Evolutionary conservation across 1,139 yeast genomes (phyloP), one percentile per base, ranked within the genome.

Genomic region (Suhomyces bokatorum): DNA sequence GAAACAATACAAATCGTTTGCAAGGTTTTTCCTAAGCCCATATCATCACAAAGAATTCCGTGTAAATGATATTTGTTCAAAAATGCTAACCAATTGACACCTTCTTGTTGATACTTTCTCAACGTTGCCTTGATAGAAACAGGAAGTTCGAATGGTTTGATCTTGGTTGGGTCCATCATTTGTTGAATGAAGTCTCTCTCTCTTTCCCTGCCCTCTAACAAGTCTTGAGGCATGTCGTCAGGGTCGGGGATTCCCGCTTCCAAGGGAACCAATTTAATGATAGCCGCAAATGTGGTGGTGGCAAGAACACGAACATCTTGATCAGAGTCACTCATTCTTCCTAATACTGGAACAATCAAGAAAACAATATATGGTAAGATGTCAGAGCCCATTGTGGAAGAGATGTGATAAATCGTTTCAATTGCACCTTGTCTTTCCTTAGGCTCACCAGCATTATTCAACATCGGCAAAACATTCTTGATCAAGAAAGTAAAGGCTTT

Each of bases 221-320:
- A 74, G 43, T 87, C 91, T 47, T 76, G 75, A 1, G 99, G 95
- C 85, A 95, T 83, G 50, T 91, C 96, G 44, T 82, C 85, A 1
- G 99, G 99, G 64, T 93, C 97, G 1, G 96, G 93, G 38, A 95
- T 91, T 59, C 99, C 99, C 7, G 96, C 95, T 68, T 95, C 99
- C 49, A 95, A 76, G 5, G 99, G 99, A 17, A 93, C 98, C 50
- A 95, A 73, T 62, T 93, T 95, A 56, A 95, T 93, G 49, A 95
- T 89, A 0, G 96, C 85, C 0, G 99, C 99, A 77, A 95, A 95
- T 0, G 99, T 89, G 0, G 97, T 89, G 0, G 99, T 91, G 0
- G 99, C 96, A 44, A 95, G 69, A 16, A 87, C 77, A 57, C 99
- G 81, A n/a, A 91, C 85, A 62, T 90, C 97, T 45, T 78, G 80